These are phyloP conservation scores for Pyrenula massariospora DNA, from an alignment of 495 filamentous ascomycete species.

Conservation along the genomic window DNA sequence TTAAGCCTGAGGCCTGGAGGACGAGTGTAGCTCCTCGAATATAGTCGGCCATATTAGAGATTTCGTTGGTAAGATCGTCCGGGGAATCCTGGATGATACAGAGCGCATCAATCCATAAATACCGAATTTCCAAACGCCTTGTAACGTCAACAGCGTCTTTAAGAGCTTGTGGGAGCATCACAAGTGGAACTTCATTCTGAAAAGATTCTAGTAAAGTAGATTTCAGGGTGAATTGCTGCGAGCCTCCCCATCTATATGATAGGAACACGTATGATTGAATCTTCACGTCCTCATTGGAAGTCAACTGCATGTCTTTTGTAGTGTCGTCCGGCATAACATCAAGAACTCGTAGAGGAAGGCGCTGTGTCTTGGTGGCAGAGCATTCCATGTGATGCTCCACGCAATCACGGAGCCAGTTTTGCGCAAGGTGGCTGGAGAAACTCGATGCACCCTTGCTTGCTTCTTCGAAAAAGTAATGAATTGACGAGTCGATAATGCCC, in stretches of 20 bases:
- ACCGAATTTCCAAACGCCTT: conserved; percentile 2
- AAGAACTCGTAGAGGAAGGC: neutral
- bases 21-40: neutral
- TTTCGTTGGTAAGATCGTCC: conserved; percentile 1
- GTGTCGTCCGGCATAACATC: neutral
- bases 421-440: neutral
- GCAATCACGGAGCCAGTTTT: neutral
- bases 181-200: neutral
- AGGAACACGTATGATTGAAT: neutral
- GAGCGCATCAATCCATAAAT: conserved; percentile 13
- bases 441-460: neutral
- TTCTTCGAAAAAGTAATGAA: neutral
- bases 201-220: neutral
- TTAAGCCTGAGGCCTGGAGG: neutral
- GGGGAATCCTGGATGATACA: conserved; percentile 12
- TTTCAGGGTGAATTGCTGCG: neutral
- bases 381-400: neutral
- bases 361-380: neutral
- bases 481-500: neutral
- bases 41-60: conserved; percentile 1
- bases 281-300: neutral
- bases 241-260: conserved; percentile 3
- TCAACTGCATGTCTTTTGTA: neutral
- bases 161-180: conserved; percentile 3
- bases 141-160: conserved; percentile 8